Conservation (phyloP, 306 rosid genomes). For the Heteromeles arbutifolia region DNA sequence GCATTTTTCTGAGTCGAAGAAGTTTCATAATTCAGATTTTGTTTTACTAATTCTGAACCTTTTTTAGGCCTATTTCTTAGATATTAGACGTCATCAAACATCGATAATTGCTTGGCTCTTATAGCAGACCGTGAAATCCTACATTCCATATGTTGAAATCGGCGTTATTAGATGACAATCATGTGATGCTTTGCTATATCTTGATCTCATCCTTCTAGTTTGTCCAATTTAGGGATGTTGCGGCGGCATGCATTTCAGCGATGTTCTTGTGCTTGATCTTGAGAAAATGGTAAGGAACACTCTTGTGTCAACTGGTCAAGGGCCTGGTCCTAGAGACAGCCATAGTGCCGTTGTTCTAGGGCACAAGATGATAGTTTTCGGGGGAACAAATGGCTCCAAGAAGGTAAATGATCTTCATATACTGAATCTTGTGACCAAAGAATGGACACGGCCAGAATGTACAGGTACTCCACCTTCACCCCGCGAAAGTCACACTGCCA, state of each 20-base stretch:
- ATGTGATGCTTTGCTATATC: not conserved
- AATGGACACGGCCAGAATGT: slow-evolving; percentile 68
- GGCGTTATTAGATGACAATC: not conserved
- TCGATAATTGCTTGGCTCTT: too few species aligned
- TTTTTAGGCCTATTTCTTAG: not conserved
- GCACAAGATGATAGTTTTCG: slow-evolving; percentile 73
- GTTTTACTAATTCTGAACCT: not conserved
- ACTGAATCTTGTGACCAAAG: slow-evolving; percentile 58
- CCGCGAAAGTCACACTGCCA: slow-evolving; percentile 86
- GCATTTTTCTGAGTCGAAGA: not conserved
- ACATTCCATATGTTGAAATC: not conserved
- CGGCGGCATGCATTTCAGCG: slow-evolving; percentile 85
- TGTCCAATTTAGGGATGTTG: slow-evolving; percentile 72
- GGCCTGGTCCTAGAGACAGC: slow-evolving; percentile 96
- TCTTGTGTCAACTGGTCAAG: slow-evolving; percentile 53
- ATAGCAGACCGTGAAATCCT: too few species aligned
- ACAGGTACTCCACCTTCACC: slow-evolving; percentile 78
- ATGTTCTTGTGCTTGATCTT: slow-evolving; percentile 65
- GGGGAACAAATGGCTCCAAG: slow-evolving; percentile 88
- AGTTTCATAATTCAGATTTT: not conserved
- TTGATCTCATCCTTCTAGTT: slow-evolving; percentile 9
- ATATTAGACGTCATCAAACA: not conserved
- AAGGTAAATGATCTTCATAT: slow-evolving; percentile 78
- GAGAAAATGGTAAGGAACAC: slow-evolving; percentile 75
- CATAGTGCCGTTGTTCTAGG: slow-evolving; percentile 70